Evolutionary conservation across 2,329 filamentous ascomycete species (phyloP), one percentile per base, ranked within the genome.

Genomic region (Juglanconis oblonga): DNA sequence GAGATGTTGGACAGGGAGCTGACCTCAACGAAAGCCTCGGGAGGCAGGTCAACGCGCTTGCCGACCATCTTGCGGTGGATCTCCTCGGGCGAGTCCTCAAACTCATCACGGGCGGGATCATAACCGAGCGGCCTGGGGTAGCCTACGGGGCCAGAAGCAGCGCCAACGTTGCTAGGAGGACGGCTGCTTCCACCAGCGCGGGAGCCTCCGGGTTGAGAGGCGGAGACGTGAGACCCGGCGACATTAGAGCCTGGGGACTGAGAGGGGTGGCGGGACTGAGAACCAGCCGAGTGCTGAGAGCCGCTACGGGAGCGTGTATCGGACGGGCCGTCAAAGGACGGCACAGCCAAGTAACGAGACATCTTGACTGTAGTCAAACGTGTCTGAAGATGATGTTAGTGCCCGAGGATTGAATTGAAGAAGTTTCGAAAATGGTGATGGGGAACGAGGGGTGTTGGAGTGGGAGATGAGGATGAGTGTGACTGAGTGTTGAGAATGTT

Each of bases 41-140:
- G 74, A 0, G 84, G 84, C 0, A 87, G 67, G 57, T 88, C 85
- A 64, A 87, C 75, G 5, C 84, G 81, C 62, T 77, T 78, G 61
- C 40, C 33, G 7, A 73, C 67, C 9, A 67, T 69, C 13, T 70
- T 45, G 13, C 53, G 63, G n/a, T 44, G 55, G 47, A 35, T 7
- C 14, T 51, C 36, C 32, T 29, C 48, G 35, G 55, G 31, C 5
- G 48, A 29, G 17, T 35, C 1, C 13, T 24, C 13, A 1, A 35
- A 29, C 10, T 33, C 48, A 4, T 67, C 63, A 4, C 70, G 69
- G 6, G 76, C 79, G 2, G 80, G 79, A 62, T 82, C 81, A 32
- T 69, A 77, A 0, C 80, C 80, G 32, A 78, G 64, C 13, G 58
- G 35, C 8, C 45, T 10, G 10, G 58, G 58, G 40, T 63, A 63